Evolutionary conservation across 2,329 filamentous ascomycete genomes (phyloP).

Genomic region (Fusarium brevicatenulatum): DNA sequence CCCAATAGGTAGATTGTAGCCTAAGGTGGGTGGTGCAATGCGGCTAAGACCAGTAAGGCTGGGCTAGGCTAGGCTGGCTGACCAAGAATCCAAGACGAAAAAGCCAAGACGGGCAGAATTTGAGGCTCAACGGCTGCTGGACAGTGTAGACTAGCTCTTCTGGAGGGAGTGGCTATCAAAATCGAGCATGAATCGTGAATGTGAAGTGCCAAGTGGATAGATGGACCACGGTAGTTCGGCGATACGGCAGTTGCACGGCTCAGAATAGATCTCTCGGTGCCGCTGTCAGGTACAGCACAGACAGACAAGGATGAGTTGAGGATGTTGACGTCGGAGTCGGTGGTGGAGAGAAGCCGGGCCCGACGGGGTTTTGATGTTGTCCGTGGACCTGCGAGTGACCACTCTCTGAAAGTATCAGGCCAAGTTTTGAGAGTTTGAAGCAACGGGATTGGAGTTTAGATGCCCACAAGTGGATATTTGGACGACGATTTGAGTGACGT

Average conservation of each 20-base stretch:
- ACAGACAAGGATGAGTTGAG: slow-evolving; percentile 24
- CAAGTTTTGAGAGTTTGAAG: not conserved
- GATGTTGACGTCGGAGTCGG: slow-evolving; percentile 24
- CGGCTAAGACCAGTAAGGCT: slow-evolving; percentile 21
- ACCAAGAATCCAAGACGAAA: slow-evolving; percentile 6
- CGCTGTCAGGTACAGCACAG: slow-evolving; percentile 20
- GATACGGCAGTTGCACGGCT: slow-evolving; percentile 17
- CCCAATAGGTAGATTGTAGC: slow-evolving; percentile 8
- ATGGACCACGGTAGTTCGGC: slow-evolving; percentile 9
- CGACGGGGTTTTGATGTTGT: slow-evolving; percentile 23
- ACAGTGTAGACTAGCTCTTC: not conserved
- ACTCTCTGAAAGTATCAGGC: not conserved
- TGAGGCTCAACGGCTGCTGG: slow-evolving; percentile 22
- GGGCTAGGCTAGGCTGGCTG: slow-evolving; percentile 12
- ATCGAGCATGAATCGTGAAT: not conserved
- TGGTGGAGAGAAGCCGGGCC: slow-evolving; percentile 22
- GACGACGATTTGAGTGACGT: not conserved
- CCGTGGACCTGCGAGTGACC: not conserved
- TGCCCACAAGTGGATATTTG: slow-evolving; percentile 7
- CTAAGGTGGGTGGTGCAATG: slow-evolving; percentile 2
- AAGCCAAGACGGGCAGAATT: slow-evolving; percentile 15
- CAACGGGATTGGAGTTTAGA: slow-evolving; percentile 10
- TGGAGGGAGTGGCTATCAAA: not conserved
- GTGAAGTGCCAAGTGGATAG: not conserved
- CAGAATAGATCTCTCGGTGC: slow-evolving; percentile 10